Evolutionary conservation across 306 rosid genomes (phyloP).

Genomic region (Inga laurina): DNA sequence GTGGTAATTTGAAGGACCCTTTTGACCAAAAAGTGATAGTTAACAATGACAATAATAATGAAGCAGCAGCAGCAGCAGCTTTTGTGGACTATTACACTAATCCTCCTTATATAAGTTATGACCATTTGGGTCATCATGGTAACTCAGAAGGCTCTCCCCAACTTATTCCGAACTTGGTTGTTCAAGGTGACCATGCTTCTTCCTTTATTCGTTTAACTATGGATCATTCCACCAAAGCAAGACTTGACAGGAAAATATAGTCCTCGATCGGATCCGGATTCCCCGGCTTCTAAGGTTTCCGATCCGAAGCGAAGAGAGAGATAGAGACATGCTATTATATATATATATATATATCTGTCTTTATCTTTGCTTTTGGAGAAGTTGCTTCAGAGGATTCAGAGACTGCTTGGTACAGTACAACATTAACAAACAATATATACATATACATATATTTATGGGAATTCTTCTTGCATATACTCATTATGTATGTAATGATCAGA

Average conservation of each 20-base stretch:
- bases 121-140: constrained; percentile 34
- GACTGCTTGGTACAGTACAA: background rate
- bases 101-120: constrained; percentile 50
- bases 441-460: background rate
- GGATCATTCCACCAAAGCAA: background rate
- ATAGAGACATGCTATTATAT: background rate
- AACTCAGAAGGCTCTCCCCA: constrained; percentile 58
- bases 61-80: constrained; percentile 30
- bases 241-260: background rate
- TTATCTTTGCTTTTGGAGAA: background rate
- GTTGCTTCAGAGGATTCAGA: background rate
- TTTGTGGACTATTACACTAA: constrained; percentile 45
- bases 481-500: background rate
- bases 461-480: background rate
- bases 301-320: background rate
- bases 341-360: background rate
- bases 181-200: constrained; percentile 64
- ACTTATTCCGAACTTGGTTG: constrained; percentile 57
- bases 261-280: background rate
- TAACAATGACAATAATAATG: background rate
- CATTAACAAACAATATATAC: background rate
- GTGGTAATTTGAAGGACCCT: constrained; percentile 51
- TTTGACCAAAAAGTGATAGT: constrained; percentile 23
- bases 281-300: background rate
- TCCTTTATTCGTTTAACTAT: constrained; percentile 53